Conservation (phyloP, 352 stramenopile genomes). For the Aphanomyces euteiches region DNA sequence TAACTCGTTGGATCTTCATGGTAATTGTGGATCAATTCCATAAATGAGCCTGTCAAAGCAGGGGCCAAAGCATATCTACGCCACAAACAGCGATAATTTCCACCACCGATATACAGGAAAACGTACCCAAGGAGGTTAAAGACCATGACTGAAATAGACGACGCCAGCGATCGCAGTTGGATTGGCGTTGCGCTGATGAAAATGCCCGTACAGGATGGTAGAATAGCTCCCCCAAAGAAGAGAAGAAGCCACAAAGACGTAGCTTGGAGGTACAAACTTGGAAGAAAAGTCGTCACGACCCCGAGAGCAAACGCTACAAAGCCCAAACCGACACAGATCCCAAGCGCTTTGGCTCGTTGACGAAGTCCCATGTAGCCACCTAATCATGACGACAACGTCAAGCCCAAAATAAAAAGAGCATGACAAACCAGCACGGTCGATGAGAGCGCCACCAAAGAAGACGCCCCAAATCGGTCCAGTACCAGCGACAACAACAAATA, state of each 20-base stretch:
- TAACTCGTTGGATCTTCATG: slow-evolving; percentile 56
- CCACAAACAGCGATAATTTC: not conserved
- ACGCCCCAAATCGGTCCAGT: slow-evolving; percentile 78
- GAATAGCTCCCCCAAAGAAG: slow-evolving; percentile 76
- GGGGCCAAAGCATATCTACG: slow-evolving; percentile 48
- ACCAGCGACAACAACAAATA: slow-evolving; percentile 76
- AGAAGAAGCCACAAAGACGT: slow-evolving; percentile 74
- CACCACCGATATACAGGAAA: not conserved
- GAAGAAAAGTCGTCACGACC: slow-evolving; percentile 70
- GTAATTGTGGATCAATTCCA: slow-evolving; percentile 72
- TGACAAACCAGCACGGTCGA: slow-evolving; percentile 48
- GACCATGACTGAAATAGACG: slow-evolving; percentile 75
- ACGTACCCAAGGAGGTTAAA: slow-evolving; percentile 80
- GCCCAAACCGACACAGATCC: slow-evolving; percentile 72
- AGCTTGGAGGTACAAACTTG: slow-evolving; percentile 69
- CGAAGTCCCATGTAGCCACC: slow-evolving; percentile 75
- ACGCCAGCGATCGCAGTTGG: slow-evolving; percentile 68
- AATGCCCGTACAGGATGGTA: slow-evolving; percentile 78
- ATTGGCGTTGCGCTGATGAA: slow-evolving; percentile 79
- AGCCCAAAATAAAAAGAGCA: not conserved
- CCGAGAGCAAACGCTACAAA: slow-evolving; percentile 63
- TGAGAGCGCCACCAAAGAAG: slow-evolving; percentile 76
- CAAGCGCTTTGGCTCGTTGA: slow-evolving; percentile 66
- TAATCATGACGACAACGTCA: slow-evolving; percentile 1
- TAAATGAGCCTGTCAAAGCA: slow-evolving; percentile 72